Evolutionary conservation across 768 basidiomycete species (phyloP).

Genomic region (Tricholoma furcatifolium): DNA sequence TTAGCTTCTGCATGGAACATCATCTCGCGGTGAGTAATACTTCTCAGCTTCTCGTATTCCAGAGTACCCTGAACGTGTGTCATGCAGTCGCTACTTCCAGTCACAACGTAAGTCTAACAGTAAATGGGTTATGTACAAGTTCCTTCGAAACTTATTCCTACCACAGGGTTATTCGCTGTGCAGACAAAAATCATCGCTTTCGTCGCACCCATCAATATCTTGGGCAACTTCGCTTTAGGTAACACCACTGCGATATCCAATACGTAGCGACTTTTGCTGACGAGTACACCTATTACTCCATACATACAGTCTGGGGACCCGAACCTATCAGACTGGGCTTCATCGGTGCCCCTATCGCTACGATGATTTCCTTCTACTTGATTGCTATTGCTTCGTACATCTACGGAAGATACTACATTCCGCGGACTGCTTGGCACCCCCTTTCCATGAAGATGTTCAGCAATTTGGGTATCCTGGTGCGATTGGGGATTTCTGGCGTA

Average conservation of each 20-base stretch:
- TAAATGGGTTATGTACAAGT: neutral
- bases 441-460: conserved; percentile 60
- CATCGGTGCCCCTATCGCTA: conserved; percentile 88
- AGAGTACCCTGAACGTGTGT: neutral
- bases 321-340: conserved; percentile 76
- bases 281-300: neutral
- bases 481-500: conserved; percentile 79
- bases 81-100: conserved; percentile 1
- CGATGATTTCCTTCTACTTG: conserved; percentile 81
- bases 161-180: conserved; percentile 70
- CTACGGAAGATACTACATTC: conserved; percentile 58
- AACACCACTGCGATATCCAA: neutral
- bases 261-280: neutral
- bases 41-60: neutral
- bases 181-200: conserved; percentile 75
- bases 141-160: neutral
- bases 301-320: conserved; percentile 74
- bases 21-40: neutral
- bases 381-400: conserved; percentile 57
- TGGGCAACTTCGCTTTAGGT: conserved; percentile 83
- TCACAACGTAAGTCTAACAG: conserved; percentile 3
- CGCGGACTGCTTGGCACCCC: conserved; percentile 83
- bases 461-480: conserved; percentile 60
- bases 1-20: neutral
- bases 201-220: conserved; percentile 79